A percentile compares a stretch with the other conserved stretches of the same genome.
Evolutionary conservation across 768 basidiomycete species (phyloP).

Genomic region (Boletus vermiculosoides): DNA sequence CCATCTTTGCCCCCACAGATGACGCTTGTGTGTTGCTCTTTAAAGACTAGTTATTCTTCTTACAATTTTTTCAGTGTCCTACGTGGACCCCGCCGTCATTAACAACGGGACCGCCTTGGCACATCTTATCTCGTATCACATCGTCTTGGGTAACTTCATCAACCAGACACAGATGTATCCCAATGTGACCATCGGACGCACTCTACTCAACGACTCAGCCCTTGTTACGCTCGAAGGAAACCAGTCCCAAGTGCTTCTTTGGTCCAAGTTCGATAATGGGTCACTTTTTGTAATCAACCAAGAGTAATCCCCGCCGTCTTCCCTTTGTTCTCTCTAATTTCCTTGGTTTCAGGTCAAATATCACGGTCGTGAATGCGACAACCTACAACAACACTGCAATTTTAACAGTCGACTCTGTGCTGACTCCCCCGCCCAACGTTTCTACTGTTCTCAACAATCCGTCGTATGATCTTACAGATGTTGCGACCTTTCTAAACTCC

Average conservation of each 20-base stretch:
- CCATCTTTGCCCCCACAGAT: slow-evolving; percentile 59
- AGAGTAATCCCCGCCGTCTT: slow-evolving; percentile 30
- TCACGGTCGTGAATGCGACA: slow-evolving; percentile 40
- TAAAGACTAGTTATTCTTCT: background rate
- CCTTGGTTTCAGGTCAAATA: slow-evolving; percentile 26
- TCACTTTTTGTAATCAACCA: slow-evolving; percentile 50
- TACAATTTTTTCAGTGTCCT: slow-evolving; percentile 10
- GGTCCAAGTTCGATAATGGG: slow-evolving; percentile 39
- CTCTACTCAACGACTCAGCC: slow-evolving; percentile 50
- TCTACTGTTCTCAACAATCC: slow-evolving; percentile 37
- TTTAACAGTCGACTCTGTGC: slow-evolving; percentile 48
- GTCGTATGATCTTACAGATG: slow-evolving; percentile 41
- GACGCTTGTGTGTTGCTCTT: slow-evolving; percentile 45
- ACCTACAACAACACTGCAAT: slow-evolving; percentile 42
- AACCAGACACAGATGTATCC: slow-evolving; percentile 46
- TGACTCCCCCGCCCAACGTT: slow-evolving; percentile 52
- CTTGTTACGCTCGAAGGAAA: slow-evolving; percentile 57
- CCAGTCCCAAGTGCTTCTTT: slow-evolving; percentile 54
- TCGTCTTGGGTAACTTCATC: slow-evolving; percentile 52
- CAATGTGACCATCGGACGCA: slow-evolving; percentile 61
- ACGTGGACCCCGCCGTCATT: slow-evolving; percentile 4
- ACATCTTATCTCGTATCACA: slow-evolving; percentile 55
- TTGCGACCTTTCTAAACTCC: slow-evolving; percentile 16
- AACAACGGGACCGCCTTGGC: slow-evolving; percentile 39
- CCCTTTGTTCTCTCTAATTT: background rate